phyloP scores from a whole-genome alignment of 805 yeast species.

The Dipodascopsis uninucleata region DNA sequence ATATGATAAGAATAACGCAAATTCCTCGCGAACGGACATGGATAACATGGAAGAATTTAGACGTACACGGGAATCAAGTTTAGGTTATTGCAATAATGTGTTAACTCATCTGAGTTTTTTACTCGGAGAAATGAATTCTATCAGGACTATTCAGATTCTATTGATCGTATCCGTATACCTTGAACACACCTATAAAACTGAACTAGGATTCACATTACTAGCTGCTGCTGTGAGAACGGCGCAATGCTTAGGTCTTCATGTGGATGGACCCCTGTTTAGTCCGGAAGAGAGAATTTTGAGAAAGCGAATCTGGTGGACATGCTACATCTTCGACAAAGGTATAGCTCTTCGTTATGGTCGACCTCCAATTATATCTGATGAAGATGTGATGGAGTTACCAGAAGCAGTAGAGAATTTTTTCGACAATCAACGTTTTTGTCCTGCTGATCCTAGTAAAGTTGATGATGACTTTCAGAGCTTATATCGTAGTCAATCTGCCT shows the following conservation, averaged over 20 bases:
- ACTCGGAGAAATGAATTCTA: conserved; percentile 10
- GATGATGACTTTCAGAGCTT: too few relatives aligned
- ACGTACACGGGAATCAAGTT: too few relatives aligned
- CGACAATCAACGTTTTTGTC: too few relatives aligned
- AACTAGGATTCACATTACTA: conserved; percentile 13
- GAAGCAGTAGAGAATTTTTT: too few relatives aligned
- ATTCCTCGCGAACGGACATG: too few relatives aligned
- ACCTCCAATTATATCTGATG: conserved; percentile 25
- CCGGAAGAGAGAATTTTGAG: conserved; percentile 15
- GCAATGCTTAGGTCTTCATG: conserved; percentile 28
- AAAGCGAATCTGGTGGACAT: conserved; percentile 27
- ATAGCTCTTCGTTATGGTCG: conserved; percentile 24
- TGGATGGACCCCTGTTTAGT: conserved; percentile 21
- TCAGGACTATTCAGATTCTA: conserved; percentile 22
- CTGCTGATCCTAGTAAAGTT: too few relatives aligned
- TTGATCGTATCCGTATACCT: conserved; percentile 16
- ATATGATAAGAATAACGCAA: too few relatives aligned
- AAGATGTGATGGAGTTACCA: conserved; percentile 12
- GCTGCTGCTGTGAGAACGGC: conserved; percentile 29
- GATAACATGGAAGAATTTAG: too few relatives aligned
- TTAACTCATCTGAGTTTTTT: too few relatives aligned
- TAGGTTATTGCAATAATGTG: too few relatives aligned
- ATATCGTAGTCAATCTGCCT: not conserved
- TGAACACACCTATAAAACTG: conserved; percentile 17
- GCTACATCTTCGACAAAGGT: conserved; percentile 26